phyloP scores from a whole-genome alignment of 768 basidiomycete species.

The Cystofilobasidium ferigula region DNA sequence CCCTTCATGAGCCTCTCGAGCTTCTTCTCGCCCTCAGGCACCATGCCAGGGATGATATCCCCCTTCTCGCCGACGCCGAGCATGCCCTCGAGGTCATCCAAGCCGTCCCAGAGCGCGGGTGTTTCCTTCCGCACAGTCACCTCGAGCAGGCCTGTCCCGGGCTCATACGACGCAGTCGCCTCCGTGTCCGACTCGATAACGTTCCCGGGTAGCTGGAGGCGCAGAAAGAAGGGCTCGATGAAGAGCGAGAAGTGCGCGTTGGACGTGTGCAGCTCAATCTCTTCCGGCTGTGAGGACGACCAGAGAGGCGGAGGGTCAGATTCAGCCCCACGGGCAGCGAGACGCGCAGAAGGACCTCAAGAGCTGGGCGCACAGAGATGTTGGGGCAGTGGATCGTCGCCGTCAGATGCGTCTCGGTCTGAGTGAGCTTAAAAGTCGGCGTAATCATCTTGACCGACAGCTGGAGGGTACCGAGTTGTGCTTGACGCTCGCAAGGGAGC shows the following conservation, averaged over 20 bases:
- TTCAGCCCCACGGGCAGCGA: neutral
- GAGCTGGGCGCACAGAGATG: neutral
- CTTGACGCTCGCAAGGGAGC: no score
- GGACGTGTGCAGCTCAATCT: slow-evolving; percentile 67
- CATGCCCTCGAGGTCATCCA: slow-evolving; percentile 67
- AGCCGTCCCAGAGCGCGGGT: slow-evolving; percentile 60
- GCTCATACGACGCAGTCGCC: slow-evolving; percentile 63
- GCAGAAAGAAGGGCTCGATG: slow-evolving; percentile 73
- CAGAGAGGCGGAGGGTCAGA: slow-evolving; percentile 4
- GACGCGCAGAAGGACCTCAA: slow-evolving; percentile 13
- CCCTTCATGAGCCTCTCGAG: slow-evolving; percentile 41
- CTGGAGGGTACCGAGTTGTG: no score
- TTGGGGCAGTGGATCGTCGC: slow-evolving; percentile 7
- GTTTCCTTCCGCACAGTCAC: slow-evolving; percentile 59
- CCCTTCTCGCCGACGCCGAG: slow-evolving; percentile 45
- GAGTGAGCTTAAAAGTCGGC: slow-evolving; percentile 16
- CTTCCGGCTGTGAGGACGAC: slow-evolving; percentile 53
- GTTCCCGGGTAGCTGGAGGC: slow-evolving; percentile 60
- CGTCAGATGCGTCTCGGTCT: slow-evolving; percentile 3
- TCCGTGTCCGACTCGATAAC: slow-evolving; percentile 54
- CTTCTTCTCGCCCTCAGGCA: slow-evolving; percentile 33
- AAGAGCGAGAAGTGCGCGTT: slow-evolving; percentile 57
- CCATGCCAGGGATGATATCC: slow-evolving; percentile 9
- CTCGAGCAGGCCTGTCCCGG: slow-evolving; percentile 63
- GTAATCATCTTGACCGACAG: slow-evolving; percentile 10